Conservation (phyloP, 2,329 filamentous ascomycete genomes). For the Seiridium cupressi region DNA sequence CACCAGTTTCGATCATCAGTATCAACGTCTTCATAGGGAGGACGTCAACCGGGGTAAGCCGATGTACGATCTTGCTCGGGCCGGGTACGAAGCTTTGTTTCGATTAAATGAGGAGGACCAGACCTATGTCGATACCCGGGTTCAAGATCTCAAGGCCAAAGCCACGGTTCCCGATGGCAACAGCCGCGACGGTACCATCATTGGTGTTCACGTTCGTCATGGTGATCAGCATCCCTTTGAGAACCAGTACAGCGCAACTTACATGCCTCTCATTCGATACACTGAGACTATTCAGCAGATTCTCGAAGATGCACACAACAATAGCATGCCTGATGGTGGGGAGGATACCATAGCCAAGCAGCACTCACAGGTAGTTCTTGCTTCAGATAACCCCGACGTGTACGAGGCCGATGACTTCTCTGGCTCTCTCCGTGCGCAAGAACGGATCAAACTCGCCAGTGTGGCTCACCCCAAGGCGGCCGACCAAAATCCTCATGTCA, state of each 20-base stretch:
- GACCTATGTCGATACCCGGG: constrained; percentile 60
- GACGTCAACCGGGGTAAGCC: constrained; percentile 52
- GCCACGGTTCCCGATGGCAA: constrained; percentile 39
- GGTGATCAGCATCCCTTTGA: constrained; percentile 78
- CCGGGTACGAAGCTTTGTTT: constrained; percentile 74
- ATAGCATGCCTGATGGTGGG: constrained; percentile 29
- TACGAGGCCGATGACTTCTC: constrained; percentile 65
- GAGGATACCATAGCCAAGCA: constrained; percentile 34
- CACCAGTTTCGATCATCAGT: constrained; percentile 51
- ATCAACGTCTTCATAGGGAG: constrained; percentile 45
- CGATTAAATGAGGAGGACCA: constrained; percentile 64
- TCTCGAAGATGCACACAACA: constrained; percentile 48
- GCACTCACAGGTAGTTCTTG: constrained; percentile 58
- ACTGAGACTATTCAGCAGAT: constrained; percentile 56
- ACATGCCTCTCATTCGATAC: constrained; percentile 73
- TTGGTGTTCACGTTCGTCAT: constrained; percentile 77
- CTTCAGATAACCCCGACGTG: constrained; percentile 79
- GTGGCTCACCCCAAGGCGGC: constrained; percentile 48
- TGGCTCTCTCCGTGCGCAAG: constrained; percentile 62
- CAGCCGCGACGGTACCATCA: constrained; percentile 48
- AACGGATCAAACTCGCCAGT: constrained; percentile 72
- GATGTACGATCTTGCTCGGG: constrained; percentile 66
- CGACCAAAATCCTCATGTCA: constrained; percentile 43
- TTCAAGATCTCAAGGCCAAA: constrained; percentile 52
- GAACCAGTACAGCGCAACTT: constrained; percentile 73